Conservation (phyloP, 169 alveolate genomes). For the Plasmodium cynomolgi region DNA sequence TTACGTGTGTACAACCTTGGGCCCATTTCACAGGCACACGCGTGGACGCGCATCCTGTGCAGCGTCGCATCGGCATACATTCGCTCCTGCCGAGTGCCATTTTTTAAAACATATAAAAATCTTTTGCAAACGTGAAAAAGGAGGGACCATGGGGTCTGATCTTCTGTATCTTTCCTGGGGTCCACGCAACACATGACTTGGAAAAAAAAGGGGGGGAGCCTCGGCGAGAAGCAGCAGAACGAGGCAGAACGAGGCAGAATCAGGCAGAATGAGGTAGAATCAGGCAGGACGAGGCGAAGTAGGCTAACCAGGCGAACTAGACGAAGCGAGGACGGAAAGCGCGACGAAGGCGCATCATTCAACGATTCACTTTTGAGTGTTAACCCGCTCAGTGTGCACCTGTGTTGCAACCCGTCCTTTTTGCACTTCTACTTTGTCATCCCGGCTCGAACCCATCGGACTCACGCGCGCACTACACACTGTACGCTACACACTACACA, state of each 20-base stretch:
- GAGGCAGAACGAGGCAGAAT: not conserved
- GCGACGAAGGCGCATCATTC: not conserved
- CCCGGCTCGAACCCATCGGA: not conserved
- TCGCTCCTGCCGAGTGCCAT: not conserved
- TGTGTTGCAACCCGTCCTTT: not conserved
- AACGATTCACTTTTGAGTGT: not conserved
- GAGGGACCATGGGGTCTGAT: not conserved
- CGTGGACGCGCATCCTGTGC: not conserved
- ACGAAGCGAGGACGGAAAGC: not conserved
- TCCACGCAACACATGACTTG: not conserved
- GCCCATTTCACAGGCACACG: not conserved
- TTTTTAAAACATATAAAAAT: not conserved
- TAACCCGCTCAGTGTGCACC: not conserved
- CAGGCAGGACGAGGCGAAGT: not conserved
- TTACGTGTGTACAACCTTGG: conserved; percentile 12
- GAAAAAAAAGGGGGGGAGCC: not conserved
- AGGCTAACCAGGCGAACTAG: not conserved
- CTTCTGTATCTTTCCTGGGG: not conserved
- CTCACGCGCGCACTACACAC: not conserved
- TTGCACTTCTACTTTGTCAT: not conserved
- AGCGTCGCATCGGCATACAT: not conserved
- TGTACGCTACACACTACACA: not conserved
- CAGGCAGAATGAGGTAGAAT: too few relatives aligned
- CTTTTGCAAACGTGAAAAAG: conserved; percentile 1
- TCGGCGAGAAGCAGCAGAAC: not conserved